These are phyloP conservation scores for Saposhnikovia divaricata DNA, from an alignment of 129 eudicot genomes.

Conservation along the genomic window DNA sequence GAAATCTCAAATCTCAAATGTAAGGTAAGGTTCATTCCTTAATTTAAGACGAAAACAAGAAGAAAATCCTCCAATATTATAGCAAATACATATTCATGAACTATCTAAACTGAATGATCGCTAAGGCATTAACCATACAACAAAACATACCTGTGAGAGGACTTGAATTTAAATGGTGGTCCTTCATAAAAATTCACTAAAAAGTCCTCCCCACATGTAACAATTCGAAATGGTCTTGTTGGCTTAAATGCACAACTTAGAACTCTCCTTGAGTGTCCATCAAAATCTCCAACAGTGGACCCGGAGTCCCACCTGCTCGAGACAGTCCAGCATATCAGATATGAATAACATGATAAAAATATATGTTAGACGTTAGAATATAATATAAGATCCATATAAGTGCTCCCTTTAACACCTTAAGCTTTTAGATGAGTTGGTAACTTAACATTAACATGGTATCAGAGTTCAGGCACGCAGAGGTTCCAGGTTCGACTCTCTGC, in stretches of 20 bases:
- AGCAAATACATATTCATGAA: background rate
- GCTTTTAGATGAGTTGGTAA: too few species aligned
- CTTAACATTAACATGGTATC: too few species aligned
- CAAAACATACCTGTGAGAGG: slow-evolving; percentile 66
- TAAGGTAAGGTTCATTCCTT: background rate
- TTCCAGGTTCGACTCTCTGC: too few species aligned
- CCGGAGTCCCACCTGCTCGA: slow-evolving; percentile 97
- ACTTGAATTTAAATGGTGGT: slow-evolving; percentile 90
- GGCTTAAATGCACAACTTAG: slow-evolving; percentile 94
- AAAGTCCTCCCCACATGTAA: slow-evolving; percentile 86
- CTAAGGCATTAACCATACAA: background rate
- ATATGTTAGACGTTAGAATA: background rate
- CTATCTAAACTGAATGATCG: background rate
- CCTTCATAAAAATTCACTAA: slow-evolving; percentile 95
- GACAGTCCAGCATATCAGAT: background rate
- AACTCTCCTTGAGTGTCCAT: slow-evolving; percentile 93
- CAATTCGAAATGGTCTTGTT: slow-evolving; percentile 93
- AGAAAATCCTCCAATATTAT: background rate
- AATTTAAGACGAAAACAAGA: background rate
- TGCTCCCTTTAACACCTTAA: too few species aligned
- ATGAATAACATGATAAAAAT: background rate
- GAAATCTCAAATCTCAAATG: background rate
- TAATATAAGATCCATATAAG: too few species aligned
- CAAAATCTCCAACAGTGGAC: slow-evolving; percentile 87
- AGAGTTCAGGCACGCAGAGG: too few species aligned